phyloP scores from a whole-genome alignment of 257 asterid genomes.

The Cynanchum wilfordii region DNA sequence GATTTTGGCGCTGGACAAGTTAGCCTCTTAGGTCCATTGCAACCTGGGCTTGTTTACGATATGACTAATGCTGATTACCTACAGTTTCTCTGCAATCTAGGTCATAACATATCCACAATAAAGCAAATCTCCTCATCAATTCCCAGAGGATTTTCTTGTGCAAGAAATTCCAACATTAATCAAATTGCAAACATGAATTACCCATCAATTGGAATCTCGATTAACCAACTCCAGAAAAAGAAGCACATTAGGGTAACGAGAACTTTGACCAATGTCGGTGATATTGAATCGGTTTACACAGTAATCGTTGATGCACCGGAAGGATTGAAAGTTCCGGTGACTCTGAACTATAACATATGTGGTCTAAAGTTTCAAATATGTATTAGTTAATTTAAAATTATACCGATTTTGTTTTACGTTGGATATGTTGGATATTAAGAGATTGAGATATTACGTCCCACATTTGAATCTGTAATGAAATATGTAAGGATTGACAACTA shows the following conservation, averaged over 20 bases:
- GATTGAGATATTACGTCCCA: too few relatives aligned
- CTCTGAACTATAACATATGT: too few relatives aligned
- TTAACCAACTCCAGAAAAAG: conserved; percentile 9
- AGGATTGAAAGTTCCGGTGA: conserved; percentile 39
- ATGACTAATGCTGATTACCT: conserved; percentile 44
- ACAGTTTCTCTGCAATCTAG: conserved; percentile 51
- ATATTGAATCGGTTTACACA: conserved; percentile 44
- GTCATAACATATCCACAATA: conserved; percentile 38
- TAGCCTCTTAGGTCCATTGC: conserved; percentile 39
- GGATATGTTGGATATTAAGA: too few relatives aligned
- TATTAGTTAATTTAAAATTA: too few relatives aligned
- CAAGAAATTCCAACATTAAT: conserved; percentile 28
- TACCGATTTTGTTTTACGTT: too few relatives aligned
- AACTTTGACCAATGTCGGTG: conserved; percentile 58
- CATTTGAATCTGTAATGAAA: too few relatives aligned
- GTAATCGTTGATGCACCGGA: conserved; percentile 33
- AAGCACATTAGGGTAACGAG: conserved; percentile 39
- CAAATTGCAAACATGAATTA: conserved; percentile 67
- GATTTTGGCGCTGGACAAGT: conserved; percentile 76
- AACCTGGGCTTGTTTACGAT: conserved; percentile 79
- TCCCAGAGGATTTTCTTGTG: conserved; percentile 58
- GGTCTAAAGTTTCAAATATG: too few relatives aligned
- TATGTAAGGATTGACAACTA: too few relatives aligned
- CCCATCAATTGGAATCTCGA: conserved; percentile 58
- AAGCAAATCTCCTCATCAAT: conserved; percentile 36